phyloP scores from a whole-genome alignment of 306 rosid species.

The Ceratonia siliqua region DNA sequence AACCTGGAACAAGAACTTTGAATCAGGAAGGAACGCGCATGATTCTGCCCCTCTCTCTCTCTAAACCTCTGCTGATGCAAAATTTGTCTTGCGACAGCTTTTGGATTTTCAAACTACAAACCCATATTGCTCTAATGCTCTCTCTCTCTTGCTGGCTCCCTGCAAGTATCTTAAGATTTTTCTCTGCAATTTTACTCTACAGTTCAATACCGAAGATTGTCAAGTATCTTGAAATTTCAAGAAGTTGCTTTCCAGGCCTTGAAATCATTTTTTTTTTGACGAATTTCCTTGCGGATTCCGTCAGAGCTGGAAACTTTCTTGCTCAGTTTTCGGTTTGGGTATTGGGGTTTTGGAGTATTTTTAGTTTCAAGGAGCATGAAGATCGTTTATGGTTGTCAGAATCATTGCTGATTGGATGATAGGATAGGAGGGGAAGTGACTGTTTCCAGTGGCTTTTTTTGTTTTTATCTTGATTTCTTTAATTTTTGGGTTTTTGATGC shows the following conservation, averaged over 20 bases:
- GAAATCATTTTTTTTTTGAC: not conserved
- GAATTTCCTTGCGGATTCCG: conserved; percentile 34
- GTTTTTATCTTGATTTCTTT: conserved; percentile 7
- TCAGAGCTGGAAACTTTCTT: conserved; percentile 28
- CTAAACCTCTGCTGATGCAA: conserved; percentile 43
- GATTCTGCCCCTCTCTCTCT: conserved; percentile 26
- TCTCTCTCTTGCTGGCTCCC: conserved; percentile 28
- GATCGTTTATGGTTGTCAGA: conserved; percentile 33
- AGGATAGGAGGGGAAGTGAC: conserved; percentile 4
- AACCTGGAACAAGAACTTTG: not conserved
- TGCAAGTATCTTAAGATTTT: conserved; percentile 19
- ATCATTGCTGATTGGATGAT: not conserved
- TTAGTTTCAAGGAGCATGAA: conserved; percentile 29
- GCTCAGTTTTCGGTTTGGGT: conserved; percentile 25
- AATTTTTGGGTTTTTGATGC: conserved; percentile 48
- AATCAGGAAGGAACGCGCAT: conserved; percentile 7
- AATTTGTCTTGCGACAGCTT: conserved; percentile 54
- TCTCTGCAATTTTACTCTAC: not conserved
- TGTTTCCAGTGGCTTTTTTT: conserved; percentile 13
- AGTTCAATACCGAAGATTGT: conserved; percentile 7
- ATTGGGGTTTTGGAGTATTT: conserved; percentile 5
- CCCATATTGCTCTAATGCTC: not conserved
- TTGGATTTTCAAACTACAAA: conserved; percentile 32
- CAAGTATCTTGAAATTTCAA: not conserved
- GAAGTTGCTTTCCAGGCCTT: not conserved